Evolutionary conservation across 768 basidiomycete genomes (phyloP).

Genomic region (Sporobolomyces phaffii): DNA sequence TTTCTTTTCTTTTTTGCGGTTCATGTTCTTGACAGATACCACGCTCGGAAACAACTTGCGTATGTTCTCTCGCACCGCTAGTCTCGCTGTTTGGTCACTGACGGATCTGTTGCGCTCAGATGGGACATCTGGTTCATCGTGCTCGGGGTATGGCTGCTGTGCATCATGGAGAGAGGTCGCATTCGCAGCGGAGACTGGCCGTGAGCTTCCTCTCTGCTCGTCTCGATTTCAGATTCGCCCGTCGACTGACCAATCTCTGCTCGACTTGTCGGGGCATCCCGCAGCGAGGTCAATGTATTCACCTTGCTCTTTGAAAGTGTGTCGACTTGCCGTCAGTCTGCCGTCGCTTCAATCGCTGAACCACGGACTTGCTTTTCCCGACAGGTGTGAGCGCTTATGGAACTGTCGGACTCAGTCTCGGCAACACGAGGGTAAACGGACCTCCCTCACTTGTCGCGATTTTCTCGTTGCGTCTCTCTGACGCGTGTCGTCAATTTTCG

Average conservation of each 20-base stretch:
- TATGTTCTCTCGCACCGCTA: background rate
- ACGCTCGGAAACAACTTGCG: slow-evolving; percentile 79
- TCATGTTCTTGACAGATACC: slow-evolving; percentile 46
- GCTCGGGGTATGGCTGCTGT: slow-evolving; percentile 75
- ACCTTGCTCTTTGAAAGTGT: slow-evolving; percentile 59
- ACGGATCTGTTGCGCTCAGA: background rate
- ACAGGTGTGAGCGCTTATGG: slow-evolving; percentile 55
- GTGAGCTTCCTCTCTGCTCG: background rate
- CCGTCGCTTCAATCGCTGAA: too few species aligned
- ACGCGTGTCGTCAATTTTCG: too few species aligned
- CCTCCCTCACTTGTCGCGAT: too few species aligned
- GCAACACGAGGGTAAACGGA: slow-evolving; percentile 75
- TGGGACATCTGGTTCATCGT: slow-evolving; percentile 98
- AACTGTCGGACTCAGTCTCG: slow-evolving; percentile 80
- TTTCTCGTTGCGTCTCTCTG: too few species aligned
- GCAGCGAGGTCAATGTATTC: slow-evolving; percentile 37
- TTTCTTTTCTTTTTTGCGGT: too few species aligned
- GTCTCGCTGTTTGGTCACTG: background rate
- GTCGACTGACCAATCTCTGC: too few species aligned
- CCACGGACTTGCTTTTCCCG: background rate
- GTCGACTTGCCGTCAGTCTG: too few species aligned
- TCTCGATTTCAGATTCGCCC: too few species aligned
- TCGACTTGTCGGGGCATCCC: too few species aligned
- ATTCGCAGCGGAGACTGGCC: slow-evolving; percentile 21
- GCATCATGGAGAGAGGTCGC: slow-evolving; percentile 66